These are phyloP conservation scores for Brassica juncea DNA, from an alignment of 345 rosid species.

Conservation along the genomic window DNA sequence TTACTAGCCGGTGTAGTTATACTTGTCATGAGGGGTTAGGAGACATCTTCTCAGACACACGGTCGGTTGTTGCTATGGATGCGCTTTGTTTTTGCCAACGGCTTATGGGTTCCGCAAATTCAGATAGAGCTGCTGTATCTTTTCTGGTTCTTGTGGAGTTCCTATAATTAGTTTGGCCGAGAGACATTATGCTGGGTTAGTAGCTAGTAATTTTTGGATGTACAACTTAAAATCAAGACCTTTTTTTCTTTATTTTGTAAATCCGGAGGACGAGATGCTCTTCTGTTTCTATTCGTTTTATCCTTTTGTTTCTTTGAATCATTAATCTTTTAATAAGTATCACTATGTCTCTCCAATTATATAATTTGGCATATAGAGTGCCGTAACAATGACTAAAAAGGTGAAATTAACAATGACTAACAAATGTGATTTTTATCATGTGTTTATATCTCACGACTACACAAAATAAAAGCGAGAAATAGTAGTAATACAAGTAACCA, in stretches of 20 bases:
- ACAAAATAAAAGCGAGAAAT: background rate
- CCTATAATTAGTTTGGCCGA: conserved; percentile 25
- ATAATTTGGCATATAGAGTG: background rate
- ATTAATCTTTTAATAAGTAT: background rate
- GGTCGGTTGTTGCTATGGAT: background rate
- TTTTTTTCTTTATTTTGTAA: conserved; percentile 32
- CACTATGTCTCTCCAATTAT: background rate
- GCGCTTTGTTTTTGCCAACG: conserved; percentile 11
- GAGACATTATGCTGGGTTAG: conserved; percentile 33
- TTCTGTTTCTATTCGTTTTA: conserved; percentile 25
- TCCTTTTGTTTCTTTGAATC: background rate
- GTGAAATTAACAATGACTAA: background rate
- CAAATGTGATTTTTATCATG: background rate
- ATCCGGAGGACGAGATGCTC: conserved; percentile 38
- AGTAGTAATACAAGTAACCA: background rate
- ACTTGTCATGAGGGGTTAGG: conserved; percentile 1
- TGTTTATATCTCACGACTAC: background rate
- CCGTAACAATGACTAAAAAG: background rate
- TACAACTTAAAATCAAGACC: conserved; percentile 19
- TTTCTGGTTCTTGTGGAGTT: background rate
- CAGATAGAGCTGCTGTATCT: conserved; percentile 4
- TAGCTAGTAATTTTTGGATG: conserved; percentile 36
- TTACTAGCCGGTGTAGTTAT: conserved; percentile 17
- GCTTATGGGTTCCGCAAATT: conserved; percentile 14
- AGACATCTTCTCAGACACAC: background rate